phyloP scores from a whole-genome alignment of 2,329 filamentous ascomycete genomes.

The Fusarium chaquense region DNA sequence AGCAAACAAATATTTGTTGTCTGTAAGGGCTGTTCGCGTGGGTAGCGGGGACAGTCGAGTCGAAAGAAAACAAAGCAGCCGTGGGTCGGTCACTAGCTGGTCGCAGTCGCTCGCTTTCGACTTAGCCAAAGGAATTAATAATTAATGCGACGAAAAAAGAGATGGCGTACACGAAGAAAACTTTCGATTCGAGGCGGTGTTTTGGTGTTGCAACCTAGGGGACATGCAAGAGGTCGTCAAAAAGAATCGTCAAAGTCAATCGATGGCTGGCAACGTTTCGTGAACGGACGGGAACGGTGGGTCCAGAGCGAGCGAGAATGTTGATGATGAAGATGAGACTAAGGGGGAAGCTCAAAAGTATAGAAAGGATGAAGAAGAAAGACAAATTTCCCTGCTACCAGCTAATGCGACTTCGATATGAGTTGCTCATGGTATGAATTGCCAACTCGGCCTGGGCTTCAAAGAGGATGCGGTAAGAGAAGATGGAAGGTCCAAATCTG shows the following conservation, averaged over 20 bases:
- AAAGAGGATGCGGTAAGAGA: constrained; percentile 22
- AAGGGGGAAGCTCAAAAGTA: constrained; percentile 20
- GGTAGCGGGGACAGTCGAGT: constrained; percentile 40
- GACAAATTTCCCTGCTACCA: constrained; percentile 41
- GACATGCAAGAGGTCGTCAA: constrained; percentile 28
- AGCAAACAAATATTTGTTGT: constrained; percentile 36
- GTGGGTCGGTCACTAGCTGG: constrained; percentile 35
- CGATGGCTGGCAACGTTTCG: constrained; percentile 43
- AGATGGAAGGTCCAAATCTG: constrained; percentile 13
- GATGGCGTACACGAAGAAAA: not conserved
- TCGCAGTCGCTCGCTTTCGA: constrained; percentile 28
- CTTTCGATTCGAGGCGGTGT: constrained; percentile 5
- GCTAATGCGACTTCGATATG: constrained; percentile 36
- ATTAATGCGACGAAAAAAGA: constrained; percentile 37
- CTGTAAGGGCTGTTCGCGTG: constrained; percentile 41
- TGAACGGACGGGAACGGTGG: constrained; percentile 44
- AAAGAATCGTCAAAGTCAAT: constrained; percentile 36
- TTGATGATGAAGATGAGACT: constrained; percentile 17
- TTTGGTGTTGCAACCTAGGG: constrained; percentile 11
- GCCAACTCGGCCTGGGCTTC: constrained; percentile 33
- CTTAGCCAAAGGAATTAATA: constrained; percentile 37
- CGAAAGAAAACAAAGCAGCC: constrained; percentile 49
- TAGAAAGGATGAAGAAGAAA: constrained; percentile 30
- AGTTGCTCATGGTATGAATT: constrained; percentile 43
- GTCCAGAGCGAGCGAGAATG: constrained; percentile 36